Evolutionary conservation across 148 eudicot genomes (phyloP).

Genomic region (Camellia granthamiana): DNA sequence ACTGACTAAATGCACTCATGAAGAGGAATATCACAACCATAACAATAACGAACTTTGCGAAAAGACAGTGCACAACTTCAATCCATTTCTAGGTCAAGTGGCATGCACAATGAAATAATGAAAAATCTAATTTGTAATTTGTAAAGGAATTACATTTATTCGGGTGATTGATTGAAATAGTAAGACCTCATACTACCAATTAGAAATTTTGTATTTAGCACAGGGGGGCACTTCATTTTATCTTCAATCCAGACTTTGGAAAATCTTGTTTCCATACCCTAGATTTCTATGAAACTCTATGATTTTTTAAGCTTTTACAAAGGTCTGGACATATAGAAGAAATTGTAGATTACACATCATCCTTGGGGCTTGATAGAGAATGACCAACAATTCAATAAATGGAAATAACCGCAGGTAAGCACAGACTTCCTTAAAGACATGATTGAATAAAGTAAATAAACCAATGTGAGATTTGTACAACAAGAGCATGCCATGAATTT

Average conservation of each 20-base stretch:
- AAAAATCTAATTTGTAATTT: background rate
- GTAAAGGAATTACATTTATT: background rate
- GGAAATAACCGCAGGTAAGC: background rate
- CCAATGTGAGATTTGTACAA: background rate
- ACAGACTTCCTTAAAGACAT: background rate
- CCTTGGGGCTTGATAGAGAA: background rate
- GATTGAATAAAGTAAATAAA: background rate
- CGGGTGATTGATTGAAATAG: background rate
- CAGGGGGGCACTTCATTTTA: background rate
- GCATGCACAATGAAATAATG: background rate
- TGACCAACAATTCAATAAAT: background rate
- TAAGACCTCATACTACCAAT: background rate
- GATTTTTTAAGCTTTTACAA: background rate
- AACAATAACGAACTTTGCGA: background rate
- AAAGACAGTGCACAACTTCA: background rate
- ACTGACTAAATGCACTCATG: background rate
- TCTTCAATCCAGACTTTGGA: too few relatives aligned
- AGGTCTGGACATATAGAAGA: background rate
- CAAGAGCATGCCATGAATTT: background rate
- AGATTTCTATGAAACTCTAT: background rate
- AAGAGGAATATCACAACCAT: background rate
- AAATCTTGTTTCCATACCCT: background rate
- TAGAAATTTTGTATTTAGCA: background rate
- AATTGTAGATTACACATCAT: too few relatives aligned
- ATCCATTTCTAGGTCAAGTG: constrained; percentile 6